Conservation (phyloP, 768 basidiomycete species). For the Russula olivacea region DNA sequence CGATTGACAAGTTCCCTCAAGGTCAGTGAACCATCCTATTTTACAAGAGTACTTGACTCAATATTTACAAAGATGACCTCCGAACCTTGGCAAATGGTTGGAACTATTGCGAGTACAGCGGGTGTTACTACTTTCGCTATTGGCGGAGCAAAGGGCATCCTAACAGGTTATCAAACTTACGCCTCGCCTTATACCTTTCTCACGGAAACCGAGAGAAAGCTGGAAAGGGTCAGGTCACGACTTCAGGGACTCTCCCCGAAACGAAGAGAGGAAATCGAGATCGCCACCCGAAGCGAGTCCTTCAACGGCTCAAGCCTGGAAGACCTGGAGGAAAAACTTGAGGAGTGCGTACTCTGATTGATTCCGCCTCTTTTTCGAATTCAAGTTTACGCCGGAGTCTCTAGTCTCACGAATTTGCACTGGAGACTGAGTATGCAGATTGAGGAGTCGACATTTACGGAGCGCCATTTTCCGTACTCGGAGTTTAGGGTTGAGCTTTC, state of each 20-base stretch:
- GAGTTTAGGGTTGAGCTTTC: background rate
- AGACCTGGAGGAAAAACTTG: background rate
- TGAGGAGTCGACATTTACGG: background rate
- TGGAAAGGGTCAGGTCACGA: background rate
- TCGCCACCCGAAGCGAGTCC: background rate
- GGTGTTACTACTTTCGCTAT: background rate
- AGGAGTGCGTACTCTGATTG: background rate
- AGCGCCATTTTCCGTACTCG: background rate
- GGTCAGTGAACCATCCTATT: background rate
- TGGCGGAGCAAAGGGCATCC: background rate
- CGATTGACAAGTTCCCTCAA: background rate
- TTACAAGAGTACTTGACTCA: background rate
- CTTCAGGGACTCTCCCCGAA: background rate
- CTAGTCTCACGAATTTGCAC: background rate
- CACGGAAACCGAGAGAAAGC: no score
- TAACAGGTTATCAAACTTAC: background rate
- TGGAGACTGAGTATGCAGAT: background rate
- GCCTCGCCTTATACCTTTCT: background rate
- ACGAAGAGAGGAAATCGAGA: background rate
- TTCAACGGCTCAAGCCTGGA: background rate
- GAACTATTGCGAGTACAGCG: no score
- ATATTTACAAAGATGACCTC: background rate
- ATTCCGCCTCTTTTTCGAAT: background rate
- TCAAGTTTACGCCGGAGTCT: background rate
- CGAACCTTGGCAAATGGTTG: background rate